A percentile compares a stretch with the other conserved stretches of the same genome.
phyloP scores from a whole-genome alignment of 306 rosid genomes.

The Vicia faba region DNA sequence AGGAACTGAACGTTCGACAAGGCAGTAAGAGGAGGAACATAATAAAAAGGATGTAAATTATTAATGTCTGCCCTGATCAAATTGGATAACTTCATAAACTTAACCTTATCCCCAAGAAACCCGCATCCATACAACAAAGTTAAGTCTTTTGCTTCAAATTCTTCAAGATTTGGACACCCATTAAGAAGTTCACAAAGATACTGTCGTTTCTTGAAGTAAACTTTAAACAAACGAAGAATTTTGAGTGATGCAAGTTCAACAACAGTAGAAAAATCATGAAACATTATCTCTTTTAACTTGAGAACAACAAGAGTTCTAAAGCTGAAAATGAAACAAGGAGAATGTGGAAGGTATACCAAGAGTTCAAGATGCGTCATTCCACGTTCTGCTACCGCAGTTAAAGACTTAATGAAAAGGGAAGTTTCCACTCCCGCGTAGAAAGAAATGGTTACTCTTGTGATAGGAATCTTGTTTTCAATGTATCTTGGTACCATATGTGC shows the following conservation, averaged over 20 bases:
- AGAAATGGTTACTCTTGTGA: neutral
- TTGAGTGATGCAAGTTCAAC: neutral
- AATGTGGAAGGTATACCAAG: neutral
- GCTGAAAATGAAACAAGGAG: neutral
- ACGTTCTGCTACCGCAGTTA: neutral
- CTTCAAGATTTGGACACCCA: neutral
- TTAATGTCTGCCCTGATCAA: no score
- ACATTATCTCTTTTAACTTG: neutral
- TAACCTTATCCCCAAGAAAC: neutral
- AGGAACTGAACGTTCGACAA: neutral
- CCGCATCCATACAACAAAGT: neutral
- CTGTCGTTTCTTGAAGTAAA: neutral
- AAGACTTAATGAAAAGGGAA: neutral
- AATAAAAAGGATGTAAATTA: no score
- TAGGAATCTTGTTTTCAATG: neutral
- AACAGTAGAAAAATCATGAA: neutral
- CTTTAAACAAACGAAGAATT: neutral
- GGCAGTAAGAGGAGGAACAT: no score
- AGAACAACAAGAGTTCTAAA: neutral
- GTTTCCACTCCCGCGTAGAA: neutral
- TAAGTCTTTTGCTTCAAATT: no score
- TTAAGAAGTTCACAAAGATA: neutral
- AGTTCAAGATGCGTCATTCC: neutral
- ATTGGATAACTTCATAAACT: neutral
- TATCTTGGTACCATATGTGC: neutral